phyloP scores from a whole-genome alignment of 495 filamentous ascomycete genomes.

The Rusavskia elegans region DNA sequence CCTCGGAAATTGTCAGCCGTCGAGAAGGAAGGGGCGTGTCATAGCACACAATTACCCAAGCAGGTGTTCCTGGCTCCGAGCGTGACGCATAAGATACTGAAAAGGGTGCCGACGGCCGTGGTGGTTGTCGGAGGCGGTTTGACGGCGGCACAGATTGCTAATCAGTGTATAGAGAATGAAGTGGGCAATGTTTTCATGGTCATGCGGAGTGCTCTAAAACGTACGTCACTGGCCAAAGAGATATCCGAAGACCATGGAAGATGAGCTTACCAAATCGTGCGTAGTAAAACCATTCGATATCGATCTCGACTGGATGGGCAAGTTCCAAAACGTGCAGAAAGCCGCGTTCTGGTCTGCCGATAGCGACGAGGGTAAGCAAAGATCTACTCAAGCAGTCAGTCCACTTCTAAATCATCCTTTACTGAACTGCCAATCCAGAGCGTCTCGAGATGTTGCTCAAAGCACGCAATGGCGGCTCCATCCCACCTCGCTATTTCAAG shows the following conservation, averaged over 20 bases:
- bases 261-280: neutral
- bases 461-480: slow-evolving; percentile 45
- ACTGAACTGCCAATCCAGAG: slow-evolving; percentile 19
- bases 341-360: slow-evolving; percentile 47
- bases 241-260: neutral
- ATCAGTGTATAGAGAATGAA: slow-evolving; percentile 35
- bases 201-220: slow-evolving; percentile 39
- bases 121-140: slow-evolving; percentile 46
- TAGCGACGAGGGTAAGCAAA: slow-evolving; percentile 29
- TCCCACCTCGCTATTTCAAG: slow-evolving; percentile 41
- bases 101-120: slow-evolving; percentile 30
- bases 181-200: slow-evolving; percentile 40
- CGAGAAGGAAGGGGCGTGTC: slow-evolving; percentile 31
- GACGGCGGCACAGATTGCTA: slow-evolving; percentile 42
- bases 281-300: slow-evolving; percentile 49
- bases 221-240: slow-evolving; percentile 10
- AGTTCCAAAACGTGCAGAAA: slow-evolving; percentile 48
- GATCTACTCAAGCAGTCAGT: neutral
- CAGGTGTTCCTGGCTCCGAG: slow-evolving; percentile 26
- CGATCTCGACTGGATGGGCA: slow-evolving; percentile 47
- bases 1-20: slow-evolving; percentile 25
- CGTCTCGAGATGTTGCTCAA: slow-evolving; percentile 37
- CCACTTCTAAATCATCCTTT: neutral
- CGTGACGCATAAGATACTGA: slow-evolving; percentile 29
- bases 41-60: slow-evolving; percentile 35